Conservation (phyloP, 306 rosid genomes). For the Echinosophora koreensis region DNA sequence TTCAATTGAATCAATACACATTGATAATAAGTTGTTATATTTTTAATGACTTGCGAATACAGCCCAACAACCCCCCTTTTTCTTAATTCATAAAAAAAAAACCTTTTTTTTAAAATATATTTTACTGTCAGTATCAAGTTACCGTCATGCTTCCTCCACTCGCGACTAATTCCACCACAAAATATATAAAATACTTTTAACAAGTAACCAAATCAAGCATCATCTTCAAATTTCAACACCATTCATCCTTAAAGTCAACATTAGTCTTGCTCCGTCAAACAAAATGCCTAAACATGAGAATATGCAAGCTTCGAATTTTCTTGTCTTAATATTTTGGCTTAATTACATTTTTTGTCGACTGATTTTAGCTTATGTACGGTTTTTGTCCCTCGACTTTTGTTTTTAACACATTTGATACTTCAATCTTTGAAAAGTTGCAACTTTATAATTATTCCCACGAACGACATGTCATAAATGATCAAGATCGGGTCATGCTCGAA, state of each 20-base stretch:
- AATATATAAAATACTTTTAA: background rate
- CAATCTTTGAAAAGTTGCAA: too few relatives aligned
- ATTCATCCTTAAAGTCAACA: background rate
- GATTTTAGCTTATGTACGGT: too few relatives aligned
- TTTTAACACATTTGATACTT: too few relatives aligned
- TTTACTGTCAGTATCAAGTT: slow-evolving; percentile 13
- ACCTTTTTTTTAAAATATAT: background rate
- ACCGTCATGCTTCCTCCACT: slow-evolving; percentile 14
- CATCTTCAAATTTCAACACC: background rate
- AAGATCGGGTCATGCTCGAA: background rate
- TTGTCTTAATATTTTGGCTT: too few relatives aligned
- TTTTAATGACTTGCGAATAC: slow-evolving; percentile 29
- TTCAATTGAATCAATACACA: too few relatives aligned
- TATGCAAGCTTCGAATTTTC: background rate
- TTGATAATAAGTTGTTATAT: too few relatives aligned
- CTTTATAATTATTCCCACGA: too few relatives aligned
- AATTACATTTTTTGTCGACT: too few relatives aligned
- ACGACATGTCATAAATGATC: background rate
- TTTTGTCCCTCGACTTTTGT: too few relatives aligned
- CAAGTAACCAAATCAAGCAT: background rate
- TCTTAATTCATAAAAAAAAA: too few relatives aligned
- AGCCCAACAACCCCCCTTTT: slow-evolving; percentile 36
- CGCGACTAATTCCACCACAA: background rate
- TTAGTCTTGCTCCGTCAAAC: slow-evolving; percentile 12
- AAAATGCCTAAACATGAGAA: background rate